Evolutionary conservation across 2,329 filamentous ascomycete species (phyloP).

Genomic region (Coniochaeta sp.): DNA sequence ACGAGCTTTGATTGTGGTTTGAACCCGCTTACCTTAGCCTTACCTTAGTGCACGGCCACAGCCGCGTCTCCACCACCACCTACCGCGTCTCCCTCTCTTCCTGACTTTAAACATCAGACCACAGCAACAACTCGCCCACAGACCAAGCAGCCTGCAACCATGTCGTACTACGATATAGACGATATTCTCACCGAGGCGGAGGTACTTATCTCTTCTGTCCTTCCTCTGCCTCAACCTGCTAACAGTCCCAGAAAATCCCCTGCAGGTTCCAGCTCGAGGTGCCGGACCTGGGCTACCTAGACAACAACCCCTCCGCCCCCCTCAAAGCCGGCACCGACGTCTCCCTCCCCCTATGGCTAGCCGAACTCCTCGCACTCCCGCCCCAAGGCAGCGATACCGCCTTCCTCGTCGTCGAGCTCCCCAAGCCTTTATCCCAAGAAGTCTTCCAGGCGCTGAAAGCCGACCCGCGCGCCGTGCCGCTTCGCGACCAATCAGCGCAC

Average conservation of each 20-base stretch:
- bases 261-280: conserved; percentile 92
- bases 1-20: background rate
- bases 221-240: background rate
- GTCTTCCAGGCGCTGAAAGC: conserved; percentile 89
- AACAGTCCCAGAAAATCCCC: conserved; percentile 77
- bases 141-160: conserved; percentile 13
- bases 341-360: conserved; percentile 86
- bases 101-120: background rate
- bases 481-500: conserved; percentile 76
- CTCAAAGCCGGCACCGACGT: conserved; percentile 77
- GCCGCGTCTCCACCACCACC: conserved; percentile 2
- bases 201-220: conserved; percentile 34
- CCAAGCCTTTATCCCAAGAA: conserved; percentile 65
- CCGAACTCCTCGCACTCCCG: conserved; percentile 77
- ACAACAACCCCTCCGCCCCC: conserved; percentile 64
- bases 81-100: conserved; percentile 5
- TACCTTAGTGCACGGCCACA: background rate
- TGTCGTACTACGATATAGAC: conserved; percentile 82
- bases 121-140: background rate
- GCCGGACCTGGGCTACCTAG: conserved; percentile 79
- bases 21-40: too few relatives aligned
- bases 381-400: conserved; percentile 34
- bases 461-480: conserved; percentile 76
- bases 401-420: conserved; percentile 75
- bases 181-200: conserved; percentile 80